These are phyloP conservation scores for Flaveria brownii DNA, from an alignment of 129 eudicot genomes.

Conservation along the genomic window DNA sequence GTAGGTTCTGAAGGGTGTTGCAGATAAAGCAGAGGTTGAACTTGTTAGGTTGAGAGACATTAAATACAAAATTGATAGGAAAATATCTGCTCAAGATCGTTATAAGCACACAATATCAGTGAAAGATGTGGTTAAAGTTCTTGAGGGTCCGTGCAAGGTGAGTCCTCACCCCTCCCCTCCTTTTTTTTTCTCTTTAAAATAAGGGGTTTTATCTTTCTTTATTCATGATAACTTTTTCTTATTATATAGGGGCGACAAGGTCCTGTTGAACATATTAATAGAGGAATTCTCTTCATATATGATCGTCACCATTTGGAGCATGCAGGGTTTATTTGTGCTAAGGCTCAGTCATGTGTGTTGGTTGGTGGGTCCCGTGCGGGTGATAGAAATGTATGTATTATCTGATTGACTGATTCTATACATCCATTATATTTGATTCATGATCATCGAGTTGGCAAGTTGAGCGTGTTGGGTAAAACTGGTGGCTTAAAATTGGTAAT, in stretches of 20 bases:
- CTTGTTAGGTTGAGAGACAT: slow-evolving; percentile 88
- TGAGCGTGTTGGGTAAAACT: neutral
- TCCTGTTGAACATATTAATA: slow-evolving; percentile 82
- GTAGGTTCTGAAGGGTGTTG: slow-evolving; percentile 92
- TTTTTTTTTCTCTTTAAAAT: neutral
- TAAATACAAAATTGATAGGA: slow-evolving; percentile 79
- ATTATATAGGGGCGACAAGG: slow-evolving; percentile 85
- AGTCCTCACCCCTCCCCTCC: slow-evolving; percentile 1
- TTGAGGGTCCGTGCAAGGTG: slow-evolving; percentile 90
- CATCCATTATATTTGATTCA: neutral
- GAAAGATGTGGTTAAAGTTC: slow-evolving; percentile 88
- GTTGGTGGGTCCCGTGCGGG: slow-evolving; percentile 88
- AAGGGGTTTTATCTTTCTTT: neutral
- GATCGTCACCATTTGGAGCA: slow-evolving; percentile 99
- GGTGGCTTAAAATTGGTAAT: neutral
- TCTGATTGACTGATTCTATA: neutral
- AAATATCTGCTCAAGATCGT: slow-evolving; percentile 67
- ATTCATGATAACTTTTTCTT: neutral
- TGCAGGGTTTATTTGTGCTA: slow-evolving; percentile 98
- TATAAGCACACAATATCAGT: slow-evolving; percentile 65
- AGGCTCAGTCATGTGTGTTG: slow-evolving; percentile 71
- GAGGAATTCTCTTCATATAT: slow-evolving; percentile 69
- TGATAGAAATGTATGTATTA: slow-evolving; percentile 67
- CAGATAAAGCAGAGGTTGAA: slow-evolving; percentile 87
- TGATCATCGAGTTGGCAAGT: neutral